Percentiles rank a stretch among this genome's conserved stretches.
phyloP scores from a whole-genome alignment of 2,329 filamentous ascomycete species.

The Mycosphaerelloides madeirae region DNA sequence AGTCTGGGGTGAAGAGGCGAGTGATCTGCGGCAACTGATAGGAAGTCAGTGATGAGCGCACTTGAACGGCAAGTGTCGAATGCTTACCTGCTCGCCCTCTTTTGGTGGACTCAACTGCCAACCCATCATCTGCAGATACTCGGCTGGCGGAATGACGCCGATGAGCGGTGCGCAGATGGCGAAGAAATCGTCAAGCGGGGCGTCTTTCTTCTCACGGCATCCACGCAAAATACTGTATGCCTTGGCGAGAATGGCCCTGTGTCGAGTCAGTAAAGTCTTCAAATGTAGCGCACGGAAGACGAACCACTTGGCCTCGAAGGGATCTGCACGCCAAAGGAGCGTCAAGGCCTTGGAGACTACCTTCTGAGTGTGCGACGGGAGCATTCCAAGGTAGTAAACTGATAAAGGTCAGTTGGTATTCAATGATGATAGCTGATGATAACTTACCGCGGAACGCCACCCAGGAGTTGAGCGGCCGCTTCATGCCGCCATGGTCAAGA shows the following conservation, averaged over 20 bases:
- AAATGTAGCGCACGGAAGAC: not conserved
- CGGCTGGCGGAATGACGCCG: constrained; percentile 42
- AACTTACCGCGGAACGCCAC: constrained; percentile 15
- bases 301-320: constrained; percentile 43
- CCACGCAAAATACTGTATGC: constrained; percentile 54
- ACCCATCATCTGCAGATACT: constrained; percentile 46
- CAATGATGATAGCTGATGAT: no score
- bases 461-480: constrained; percentile 10
- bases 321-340: constrained; percentile 48
- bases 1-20: constrained; percentile 12
- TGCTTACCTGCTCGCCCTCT: constrained; percentile 8
- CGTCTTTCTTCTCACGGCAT: constrained; percentile 43
- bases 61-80: not conserved
- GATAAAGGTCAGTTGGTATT: not conserved
- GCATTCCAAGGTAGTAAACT: constrained; percentile 12
- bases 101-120: constrained; percentile 38
- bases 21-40: constrained; percentile 8
- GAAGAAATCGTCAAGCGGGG: constrained; percentile 48
- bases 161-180: constrained; percentile 39
- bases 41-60: not conserved
- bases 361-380: constrained; percentile 41
- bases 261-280: not conserved
- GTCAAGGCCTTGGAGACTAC: constrained; percentile 49
- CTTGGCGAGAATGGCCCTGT: constrained; percentile 45
- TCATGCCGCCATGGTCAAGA: constrained; percentile 6